Evolutionary conservation across 164 flowering plant species (phyloP).

Genomic region (Chimonanthus praecox): DNA sequence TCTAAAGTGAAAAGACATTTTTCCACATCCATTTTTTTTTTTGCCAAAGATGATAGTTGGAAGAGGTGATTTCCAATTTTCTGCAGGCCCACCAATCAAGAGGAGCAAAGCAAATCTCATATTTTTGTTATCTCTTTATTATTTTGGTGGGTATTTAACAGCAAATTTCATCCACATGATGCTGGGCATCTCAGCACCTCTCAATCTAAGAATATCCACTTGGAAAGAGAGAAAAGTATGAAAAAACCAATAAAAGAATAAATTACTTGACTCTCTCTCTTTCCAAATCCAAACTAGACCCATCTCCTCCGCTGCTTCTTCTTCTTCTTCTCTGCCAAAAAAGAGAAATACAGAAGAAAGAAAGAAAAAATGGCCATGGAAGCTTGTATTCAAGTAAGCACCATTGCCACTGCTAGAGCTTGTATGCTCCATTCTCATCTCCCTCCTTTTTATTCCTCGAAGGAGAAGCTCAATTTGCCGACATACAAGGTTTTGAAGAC

Average conservation of each 20-base stretch:
- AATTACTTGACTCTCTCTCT: background rate
- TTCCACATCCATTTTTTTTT: too few relatives aligned
- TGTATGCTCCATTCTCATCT: conserved; percentile 13
- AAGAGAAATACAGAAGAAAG: background rate
- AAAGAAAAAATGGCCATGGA: conserved; percentile 33
- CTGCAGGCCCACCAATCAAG: too few relatives aligned
- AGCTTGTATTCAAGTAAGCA: conserved; percentile 35
- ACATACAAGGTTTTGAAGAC: conserved; percentile 25
- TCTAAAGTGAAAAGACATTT: too few relatives aligned
- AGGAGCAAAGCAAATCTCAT: background rate
- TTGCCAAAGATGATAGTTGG: too few relatives aligned
- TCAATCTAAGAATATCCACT: conserved; percentile 24
- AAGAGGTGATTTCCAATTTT: too few relatives aligned
- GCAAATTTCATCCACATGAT: conserved; percentile 20
- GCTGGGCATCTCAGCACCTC: conserved; percentile 17
- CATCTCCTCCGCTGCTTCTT: background rate
- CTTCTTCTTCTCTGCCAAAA: background rate
- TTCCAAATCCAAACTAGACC: background rate
- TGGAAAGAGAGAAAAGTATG: background rate
- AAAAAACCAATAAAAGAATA: too few relatives aligned
- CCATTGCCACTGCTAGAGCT: conserved; percentile 32
- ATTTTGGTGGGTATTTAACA: background rate
- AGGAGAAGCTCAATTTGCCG: conserved; percentile 30
- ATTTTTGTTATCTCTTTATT: background rate
- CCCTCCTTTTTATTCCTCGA: conserved; percentile 20